Conservation (phyloP, 208 protist genomes). For the Acanthamoeba royreba region DNA sequence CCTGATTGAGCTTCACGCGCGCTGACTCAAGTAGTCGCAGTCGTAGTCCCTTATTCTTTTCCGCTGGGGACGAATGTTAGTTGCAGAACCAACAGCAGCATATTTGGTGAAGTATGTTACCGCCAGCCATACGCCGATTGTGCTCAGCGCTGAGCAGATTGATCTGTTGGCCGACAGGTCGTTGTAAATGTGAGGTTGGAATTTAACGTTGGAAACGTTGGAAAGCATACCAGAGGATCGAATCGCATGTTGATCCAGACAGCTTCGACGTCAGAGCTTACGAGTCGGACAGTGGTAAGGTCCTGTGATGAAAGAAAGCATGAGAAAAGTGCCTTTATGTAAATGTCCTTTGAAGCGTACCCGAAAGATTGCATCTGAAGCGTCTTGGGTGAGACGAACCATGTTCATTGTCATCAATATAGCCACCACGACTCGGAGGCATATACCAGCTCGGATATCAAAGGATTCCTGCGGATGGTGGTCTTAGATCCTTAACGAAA, state of each 20-base stretch:
- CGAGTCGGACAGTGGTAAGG: background rate
- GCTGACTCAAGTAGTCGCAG: background rate
- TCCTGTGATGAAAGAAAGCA: background rate
- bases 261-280: background rate
- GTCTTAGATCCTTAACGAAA: background rate
- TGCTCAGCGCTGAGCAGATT: background rate
- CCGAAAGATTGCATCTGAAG: background rate
- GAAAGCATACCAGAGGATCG: background rate
- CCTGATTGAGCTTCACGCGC: background rate
- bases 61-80: background rate
- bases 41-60: background rate
- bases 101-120: background rate
- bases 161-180: background rate
- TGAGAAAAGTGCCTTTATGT: background rate
- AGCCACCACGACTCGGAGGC: background rate
- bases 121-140: background rate
- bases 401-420: background rate
- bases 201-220: background rate
- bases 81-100: background rate
- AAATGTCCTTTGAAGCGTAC: background rate
- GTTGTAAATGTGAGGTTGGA: background rate
- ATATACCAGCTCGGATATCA: background rate
- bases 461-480: background rate
- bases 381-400: background rate
- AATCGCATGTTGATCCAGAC: background rate